A percentile compares a stretch with the other conserved stretches of the same genome.
Evolutionary conservation across 1,139 yeast species (phyloP).

Genomic region (Saccharomyces hybrid): DNA sequence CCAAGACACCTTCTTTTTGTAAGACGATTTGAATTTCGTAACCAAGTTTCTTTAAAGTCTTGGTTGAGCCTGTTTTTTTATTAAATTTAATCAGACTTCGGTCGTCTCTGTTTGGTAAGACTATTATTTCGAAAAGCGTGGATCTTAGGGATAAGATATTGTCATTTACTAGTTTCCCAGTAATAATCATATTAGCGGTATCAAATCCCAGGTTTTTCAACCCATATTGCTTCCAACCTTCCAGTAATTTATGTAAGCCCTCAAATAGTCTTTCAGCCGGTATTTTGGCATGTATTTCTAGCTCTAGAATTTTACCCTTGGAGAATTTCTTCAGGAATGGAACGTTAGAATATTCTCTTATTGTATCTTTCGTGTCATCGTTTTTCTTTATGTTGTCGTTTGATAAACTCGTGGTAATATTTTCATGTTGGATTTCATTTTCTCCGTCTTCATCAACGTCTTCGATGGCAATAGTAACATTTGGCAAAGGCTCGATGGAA

Average conservation of each 20-base stretch:
- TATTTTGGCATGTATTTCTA: slow-evolving; percentile 27
- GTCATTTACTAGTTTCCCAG: slow-evolving; percentile 53
- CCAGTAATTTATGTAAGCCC: slow-evolving; percentile 54
- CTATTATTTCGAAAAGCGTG: slow-evolving; percentile 54
- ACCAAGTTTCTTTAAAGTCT: slow-evolving; percentile 48
- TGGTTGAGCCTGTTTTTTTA: slow-evolving; percentile 56
- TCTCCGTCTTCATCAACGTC: not conserved
- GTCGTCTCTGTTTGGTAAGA: slow-evolving; percentile 33
- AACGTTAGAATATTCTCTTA: slow-evolving; percentile 14
- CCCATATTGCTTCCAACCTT: slow-evolving; percentile 67
- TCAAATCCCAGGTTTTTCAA: slow-evolving; percentile 48
- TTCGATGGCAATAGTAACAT: not conserved
- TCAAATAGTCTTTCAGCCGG: slow-evolving; percentile 46
- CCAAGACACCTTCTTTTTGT: slow-evolving; percentile 35
- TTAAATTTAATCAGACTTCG: slow-evolving; percentile 45
- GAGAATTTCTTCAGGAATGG: slow-evolving; percentile 57
- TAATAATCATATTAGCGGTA: slow-evolving; percentile 39
- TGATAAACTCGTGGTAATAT: not conserved
- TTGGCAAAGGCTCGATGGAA: not conserved
- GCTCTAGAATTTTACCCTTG: slow-evolving; percentile 32
- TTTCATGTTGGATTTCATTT: slow-evolving; percentile 1
- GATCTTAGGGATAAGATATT: slow-evolving; percentile 58
- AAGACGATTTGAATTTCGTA: slow-evolving; percentile 41
- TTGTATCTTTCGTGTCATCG: slow-evolving; percentile 3
- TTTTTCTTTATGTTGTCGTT: slow-evolving; percentile 2